phyloP scores from a whole-genome alignment of 257 asterid genomes.

The Craterostigma plantagineum region DNA sequence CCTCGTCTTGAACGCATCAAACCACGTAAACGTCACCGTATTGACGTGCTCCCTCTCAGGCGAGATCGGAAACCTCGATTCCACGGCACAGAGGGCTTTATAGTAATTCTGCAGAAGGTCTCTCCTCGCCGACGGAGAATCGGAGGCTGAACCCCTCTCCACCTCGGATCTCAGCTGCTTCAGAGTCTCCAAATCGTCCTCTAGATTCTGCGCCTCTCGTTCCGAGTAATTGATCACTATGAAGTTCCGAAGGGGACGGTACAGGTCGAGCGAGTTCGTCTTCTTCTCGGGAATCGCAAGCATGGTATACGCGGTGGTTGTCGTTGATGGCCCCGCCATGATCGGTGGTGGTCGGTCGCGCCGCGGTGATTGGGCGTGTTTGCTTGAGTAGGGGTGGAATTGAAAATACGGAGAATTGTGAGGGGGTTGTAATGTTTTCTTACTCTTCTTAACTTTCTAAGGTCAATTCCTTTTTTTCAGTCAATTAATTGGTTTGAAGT shows the following conservation, averaged over 20 bases:
- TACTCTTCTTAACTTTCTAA: too few species aligned
- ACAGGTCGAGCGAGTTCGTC: conserved; percentile 46
- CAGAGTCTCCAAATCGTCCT: conserved; percentile 57
- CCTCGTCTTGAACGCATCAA: conserved; percentile 71
- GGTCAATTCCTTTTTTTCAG: too few species aligned
- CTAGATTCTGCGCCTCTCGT: conserved; percentile 68
- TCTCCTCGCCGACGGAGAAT: conserved; percentile 61
- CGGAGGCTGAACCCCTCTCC: conserved; percentile 39
- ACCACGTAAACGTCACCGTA: conserved; percentile 72
- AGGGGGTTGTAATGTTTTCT: too few species aligned
- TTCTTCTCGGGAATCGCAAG: conserved; percentile 72
- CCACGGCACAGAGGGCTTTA: conserved; percentile 91
- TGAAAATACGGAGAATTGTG: too few species aligned
- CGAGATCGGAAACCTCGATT: conserved; percentile 84
- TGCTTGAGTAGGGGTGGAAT: too few species aligned
- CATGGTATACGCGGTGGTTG: conserved; percentile 45
- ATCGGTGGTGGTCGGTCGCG: conserved; percentile 8
- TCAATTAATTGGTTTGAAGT: too few species aligned
- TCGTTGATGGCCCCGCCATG: conserved; percentile 42
- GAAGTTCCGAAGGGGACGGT: conserved; percentile 63
- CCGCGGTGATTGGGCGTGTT: too few species aligned
- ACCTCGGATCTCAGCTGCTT: conserved; percentile 34
- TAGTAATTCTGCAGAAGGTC: conserved; percentile 74
- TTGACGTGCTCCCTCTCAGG: conserved; percentile 73
- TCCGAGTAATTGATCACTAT: conserved; percentile 56